A percentile compares a stretch with the other conserved stretches of the same genome.
These are phyloP conservation scores for Leccinum variicolor DNA, from an alignment of 768 basidiomycete species.

Conservation along the genomic window DNA sequence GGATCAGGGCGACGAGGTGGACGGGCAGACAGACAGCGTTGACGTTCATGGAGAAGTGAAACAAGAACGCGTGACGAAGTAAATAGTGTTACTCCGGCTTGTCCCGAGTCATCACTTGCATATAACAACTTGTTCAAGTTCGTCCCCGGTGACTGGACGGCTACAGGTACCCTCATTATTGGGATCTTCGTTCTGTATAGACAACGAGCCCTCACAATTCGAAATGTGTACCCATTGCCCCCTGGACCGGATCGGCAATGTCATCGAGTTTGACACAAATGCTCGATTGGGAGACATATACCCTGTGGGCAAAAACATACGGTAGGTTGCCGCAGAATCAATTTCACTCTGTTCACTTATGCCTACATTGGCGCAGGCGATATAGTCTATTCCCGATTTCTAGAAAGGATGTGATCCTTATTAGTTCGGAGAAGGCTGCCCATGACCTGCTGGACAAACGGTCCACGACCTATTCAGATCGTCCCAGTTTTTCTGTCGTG, in stretches of 20 bases:
- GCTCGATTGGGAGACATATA: slow-evolving; percentile 35
- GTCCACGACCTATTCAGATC: slow-evolving; percentile 45
- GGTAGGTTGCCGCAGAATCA: slow-evolving; percentile 10
- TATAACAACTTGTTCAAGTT: not conserved
- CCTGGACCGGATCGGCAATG: slow-evolving; percentile 33
- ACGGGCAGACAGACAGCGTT: slow-evolving; percentile 44
- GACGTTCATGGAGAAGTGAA: slow-evolving; percentile 32
- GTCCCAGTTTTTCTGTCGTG: slow-evolving; percentile 31
- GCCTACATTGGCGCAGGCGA: slow-evolving; percentile 25
- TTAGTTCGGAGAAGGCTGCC: slow-evolving; percentile 42
- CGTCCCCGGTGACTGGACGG: not conserved
- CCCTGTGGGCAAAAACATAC: slow-evolving; percentile 33
- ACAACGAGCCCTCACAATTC: not conserved
- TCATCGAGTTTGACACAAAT: slow-evolving; percentile 28
- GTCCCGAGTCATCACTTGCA: too few species aligned
- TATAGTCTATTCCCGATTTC: slow-evolving; percentile 48
- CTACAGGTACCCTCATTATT: not conserved
- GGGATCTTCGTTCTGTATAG: not conserved
- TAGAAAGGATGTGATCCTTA: slow-evolving; percentile 41
- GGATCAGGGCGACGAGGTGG: slow-evolving; percentile 58
- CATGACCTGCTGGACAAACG: slow-evolving; percentile 44
- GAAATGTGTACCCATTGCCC: slow-evolving; percentile 16
- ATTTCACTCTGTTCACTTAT: not conserved
- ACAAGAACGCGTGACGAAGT: too few species aligned
- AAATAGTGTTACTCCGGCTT: too few species aligned